A percentile compares a stretch with the other conserved stretches of the same genome.
These are phyloP conservation scores for Volvox carteri DNA, from an alignment of 163 green algal genomes.

Conservation along the genomic window DNA sequence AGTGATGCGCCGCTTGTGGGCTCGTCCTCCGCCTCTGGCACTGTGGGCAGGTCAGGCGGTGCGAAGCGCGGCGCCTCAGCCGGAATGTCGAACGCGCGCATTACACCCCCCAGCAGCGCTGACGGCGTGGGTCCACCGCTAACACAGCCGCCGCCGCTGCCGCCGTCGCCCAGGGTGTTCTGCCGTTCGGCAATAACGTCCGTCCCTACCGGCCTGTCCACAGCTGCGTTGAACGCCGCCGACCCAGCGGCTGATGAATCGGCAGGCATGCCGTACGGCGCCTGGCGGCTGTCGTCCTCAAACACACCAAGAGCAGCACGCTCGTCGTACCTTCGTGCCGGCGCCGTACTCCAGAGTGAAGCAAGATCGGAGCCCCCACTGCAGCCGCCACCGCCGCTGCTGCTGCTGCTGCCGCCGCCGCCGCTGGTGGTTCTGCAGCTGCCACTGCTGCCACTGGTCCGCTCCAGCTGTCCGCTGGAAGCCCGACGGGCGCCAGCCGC, in stretches of 20 bases:
- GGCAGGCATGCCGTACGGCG: not conserved
- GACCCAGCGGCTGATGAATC: too few relatives aligned
- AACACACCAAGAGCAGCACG: too few relatives aligned
- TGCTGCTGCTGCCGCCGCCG: not conserved
- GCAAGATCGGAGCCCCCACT: too few relatives aligned
- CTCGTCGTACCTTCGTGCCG: too few relatives aligned
- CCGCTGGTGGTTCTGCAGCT: too few relatives aligned
- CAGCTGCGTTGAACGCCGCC: not conserved
- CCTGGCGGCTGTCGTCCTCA: too few relatives aligned
- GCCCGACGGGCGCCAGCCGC: not conserved
- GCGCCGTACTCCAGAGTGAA: too few relatives aligned
- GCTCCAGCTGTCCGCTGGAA: not conserved
- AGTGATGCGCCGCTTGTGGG: conserved; percentile 12
- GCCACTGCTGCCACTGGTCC: too few relatives aligned
- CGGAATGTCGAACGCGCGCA: conserved; percentile 36
- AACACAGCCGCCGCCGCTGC: not conserved
- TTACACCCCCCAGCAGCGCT: conserved; percentile 2
- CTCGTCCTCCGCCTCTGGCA: conserved; percentile 27
- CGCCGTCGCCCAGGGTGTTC: not conserved
- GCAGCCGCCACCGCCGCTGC: too few relatives aligned
- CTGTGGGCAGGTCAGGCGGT: conserved; percentile 30
- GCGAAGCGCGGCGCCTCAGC: conserved; percentile 25
- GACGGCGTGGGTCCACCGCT: not conserved
- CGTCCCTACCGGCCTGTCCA: too few relatives aligned
- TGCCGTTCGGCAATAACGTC: too few relatives aligned